Base-by-base conservation (phyloP, 2,329 filamentous ascomycete species). In the Xylaria sp. region DNA sequence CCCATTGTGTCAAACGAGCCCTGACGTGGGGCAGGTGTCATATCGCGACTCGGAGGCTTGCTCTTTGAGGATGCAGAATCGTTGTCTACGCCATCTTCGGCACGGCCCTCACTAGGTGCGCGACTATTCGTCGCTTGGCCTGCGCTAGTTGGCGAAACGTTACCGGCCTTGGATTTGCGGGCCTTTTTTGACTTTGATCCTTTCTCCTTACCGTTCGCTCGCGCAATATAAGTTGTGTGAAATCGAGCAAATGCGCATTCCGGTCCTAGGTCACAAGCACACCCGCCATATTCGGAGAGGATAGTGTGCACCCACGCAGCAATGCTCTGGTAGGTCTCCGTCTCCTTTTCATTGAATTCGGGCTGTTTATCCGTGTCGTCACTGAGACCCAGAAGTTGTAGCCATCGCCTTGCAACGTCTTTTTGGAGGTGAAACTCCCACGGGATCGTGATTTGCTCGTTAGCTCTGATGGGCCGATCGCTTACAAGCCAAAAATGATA, bases 401-500 rank as follows among this genome's bases (percentile, higher is more conserved):
- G 81, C 79, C 89, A 88, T 39, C 87, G 84, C 3, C 81, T 79
- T 63, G 83, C 83, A 1, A 84, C 81, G 70, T 82, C 87, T 77
- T 84, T 91, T 74, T 83, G 88, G 73, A 86, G 87, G 72, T 80
- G 88, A 81, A 86, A 95, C 77, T 89, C 93, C 93, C 85, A 93
- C 62, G 83, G 88, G 74, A 86, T 87, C 31, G 85, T 93, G 75
- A 88, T 89, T 75, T 90, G 88, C 75, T 90, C 89, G 49, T 86
- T 84, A 0, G 89, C 84, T 18, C 86, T 81, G 65, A 98, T 94
- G 46, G 91, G 86, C 62, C 92, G 88, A 74, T 93, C 93, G 75
- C 94, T 94, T 68, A 97, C 89, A 71, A 98, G 91, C 88, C 95
- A 98, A 79, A 98, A 97, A 78, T 96, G 93, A 77, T 95, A 97